Evolutionary conservation across 257 asterid genomes (phyloP).

Genomic region (Solanum lycopersicoides): DNA sequence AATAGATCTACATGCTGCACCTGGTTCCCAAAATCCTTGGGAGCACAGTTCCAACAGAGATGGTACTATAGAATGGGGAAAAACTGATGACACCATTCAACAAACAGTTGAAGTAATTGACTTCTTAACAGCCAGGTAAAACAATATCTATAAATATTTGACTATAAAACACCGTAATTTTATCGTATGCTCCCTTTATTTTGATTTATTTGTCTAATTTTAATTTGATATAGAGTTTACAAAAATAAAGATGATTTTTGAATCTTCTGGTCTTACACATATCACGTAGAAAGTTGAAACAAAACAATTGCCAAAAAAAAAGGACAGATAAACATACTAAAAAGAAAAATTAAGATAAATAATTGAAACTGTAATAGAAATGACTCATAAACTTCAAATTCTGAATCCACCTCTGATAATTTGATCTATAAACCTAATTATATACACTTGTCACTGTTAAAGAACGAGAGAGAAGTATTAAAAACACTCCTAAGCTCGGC

Average conservation of each 20-base stretch:
- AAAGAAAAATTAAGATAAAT: too few relatives aligned
- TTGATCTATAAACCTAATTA: background rate
- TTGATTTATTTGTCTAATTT: background rate
- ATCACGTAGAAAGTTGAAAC: background rate
- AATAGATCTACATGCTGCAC: constrained; percentile 68
- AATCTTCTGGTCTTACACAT: too few relatives aligned
- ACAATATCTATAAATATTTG: background rate
- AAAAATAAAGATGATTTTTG: too few relatives aligned
- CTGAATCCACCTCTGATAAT: background rate
- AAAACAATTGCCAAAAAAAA: background rate
- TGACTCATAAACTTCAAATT: background rate
- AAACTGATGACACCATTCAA: constrained; percentile 32
- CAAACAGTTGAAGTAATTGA: constrained; percentile 41
- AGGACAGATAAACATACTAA: too few relatives aligned
- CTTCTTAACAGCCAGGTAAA: constrained; percentile 38
- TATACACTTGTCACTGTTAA: background rate
- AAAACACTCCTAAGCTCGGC: background rate
- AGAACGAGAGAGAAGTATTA: background rate
- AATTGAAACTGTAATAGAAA: background rate
- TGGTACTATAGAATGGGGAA: constrained; percentile 72
- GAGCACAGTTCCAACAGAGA: constrained; percentile 67
- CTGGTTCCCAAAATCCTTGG: constrained; percentile 65
- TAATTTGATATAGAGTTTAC: background rate
- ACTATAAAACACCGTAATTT: background rate
- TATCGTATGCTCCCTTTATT: background rate